Base-by-base conservation (phyloP, 345 rosid genomes). In the Hibiscus syriacus region DNA sequence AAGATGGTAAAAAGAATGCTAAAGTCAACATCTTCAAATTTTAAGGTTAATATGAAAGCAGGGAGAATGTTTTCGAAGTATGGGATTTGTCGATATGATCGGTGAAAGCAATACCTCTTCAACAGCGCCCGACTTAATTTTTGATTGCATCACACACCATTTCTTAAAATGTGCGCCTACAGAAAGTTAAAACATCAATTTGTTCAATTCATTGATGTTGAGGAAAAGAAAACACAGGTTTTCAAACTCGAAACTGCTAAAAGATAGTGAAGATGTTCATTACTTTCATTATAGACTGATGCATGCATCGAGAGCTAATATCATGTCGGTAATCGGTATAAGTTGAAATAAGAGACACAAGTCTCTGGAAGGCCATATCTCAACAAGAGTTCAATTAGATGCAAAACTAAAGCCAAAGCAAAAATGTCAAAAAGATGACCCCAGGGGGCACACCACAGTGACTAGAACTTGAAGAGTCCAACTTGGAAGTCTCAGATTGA, bases 121-220 rank as follows among this genome's bases (percentile, higher is more conserved):
- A 22, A 87, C 69, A 13, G 99, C 92, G 22, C 97, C 96, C 23
- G 97, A 56, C 80, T 69, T 90, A 39, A 90, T 90, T 79, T 93
- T 93, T 11, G 96, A 90, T 73, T 93, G 99, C 99, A 93, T 93
- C 55, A 93, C 83, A 67, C 96, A 93, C 97, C 99, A 93, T 79
- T 93, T 93, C 85, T 90, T 93, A 69, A 93, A 87, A 81, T 93
- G 99, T 36, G 89, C 97, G 79, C 98, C 98, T 93, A 80, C 68
- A 58, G 50, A 3, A 59, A 14, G 39, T 39, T 0, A 57, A 29
- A 26, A 55, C 11, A 36, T 46, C 10, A 19, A 12, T n/a, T 38
- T 4, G 16, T 34, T 2, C 10, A 30, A 54, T 16, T 13, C 16
- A 39, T 1, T n/a, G n/a, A 49, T 6, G 8, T 20, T 25, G 13